Conservation (phyloP, 140 eudicot genomes). For the Stevia rebaudiana region DNA sequence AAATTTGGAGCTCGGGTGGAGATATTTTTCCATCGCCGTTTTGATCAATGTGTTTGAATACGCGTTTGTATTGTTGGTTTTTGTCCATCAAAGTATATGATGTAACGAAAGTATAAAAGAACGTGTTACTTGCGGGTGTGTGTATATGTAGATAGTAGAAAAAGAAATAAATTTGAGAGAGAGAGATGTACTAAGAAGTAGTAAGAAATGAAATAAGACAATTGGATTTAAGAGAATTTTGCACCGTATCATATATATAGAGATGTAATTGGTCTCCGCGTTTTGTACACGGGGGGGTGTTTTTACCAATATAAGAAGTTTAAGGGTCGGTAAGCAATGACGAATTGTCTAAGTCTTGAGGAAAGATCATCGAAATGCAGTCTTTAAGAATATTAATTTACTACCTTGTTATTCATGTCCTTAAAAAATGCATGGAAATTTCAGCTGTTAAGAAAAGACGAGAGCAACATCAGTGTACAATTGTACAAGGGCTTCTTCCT, state of each 20-base stretch:
- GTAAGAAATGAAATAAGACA: slow-evolving; percentile 1
- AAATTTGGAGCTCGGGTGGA: slow-evolving; percentile 12
- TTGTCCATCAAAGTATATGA: background rate
- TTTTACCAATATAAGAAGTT: background rate
- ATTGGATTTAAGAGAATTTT: background rate
- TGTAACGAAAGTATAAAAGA: background rate
- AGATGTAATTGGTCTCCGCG: background rate
- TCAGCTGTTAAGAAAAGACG: too few species aligned
- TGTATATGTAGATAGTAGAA: background rate
- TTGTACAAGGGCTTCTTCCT: too few species aligned
- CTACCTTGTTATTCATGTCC: background rate
- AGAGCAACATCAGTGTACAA: too few species aligned
- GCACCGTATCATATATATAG: background rate
- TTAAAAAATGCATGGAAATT: background rate
- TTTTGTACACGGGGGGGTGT: slow-evolving; percentile 7
- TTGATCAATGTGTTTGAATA: background rate
- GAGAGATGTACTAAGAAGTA: background rate
- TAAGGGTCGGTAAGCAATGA: background rate
- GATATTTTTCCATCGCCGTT: slow-evolving; percentile 12
- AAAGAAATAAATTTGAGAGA: background rate
- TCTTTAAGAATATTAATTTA: background rate
- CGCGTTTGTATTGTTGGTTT: slow-evolving; percentile 12
- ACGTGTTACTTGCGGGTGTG: background rate
- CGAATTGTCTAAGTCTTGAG: background rate
- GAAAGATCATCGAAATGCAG: slow-evolving; percentile 24